These are phyloP conservation scores for Zygoascus ofunaensis DNA, from an alignment of 805 yeast genomes.

Conservation along the genomic window DNA sequence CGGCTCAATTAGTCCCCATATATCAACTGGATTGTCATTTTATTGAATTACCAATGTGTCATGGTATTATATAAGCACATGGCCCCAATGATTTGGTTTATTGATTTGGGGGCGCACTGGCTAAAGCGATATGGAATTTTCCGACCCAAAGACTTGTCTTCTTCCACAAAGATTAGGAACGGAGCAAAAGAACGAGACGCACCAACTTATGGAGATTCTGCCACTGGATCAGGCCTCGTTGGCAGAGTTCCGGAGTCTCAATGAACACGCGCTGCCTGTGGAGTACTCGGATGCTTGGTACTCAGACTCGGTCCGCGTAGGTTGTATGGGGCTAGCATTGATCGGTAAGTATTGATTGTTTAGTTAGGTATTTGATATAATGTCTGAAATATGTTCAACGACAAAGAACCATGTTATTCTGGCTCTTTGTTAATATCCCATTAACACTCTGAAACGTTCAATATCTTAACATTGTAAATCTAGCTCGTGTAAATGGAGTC, in stretches of 20 bases:
- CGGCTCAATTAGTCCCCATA: too few species aligned
- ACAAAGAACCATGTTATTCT: slow-evolving; percentile 22
- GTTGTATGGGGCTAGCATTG: slow-evolving; percentile 39
- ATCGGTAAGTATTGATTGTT: slow-evolving; percentile 34
- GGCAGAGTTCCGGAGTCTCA: slow-evolving; percentile 50
- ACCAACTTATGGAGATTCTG: background rate
- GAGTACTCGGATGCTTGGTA: slow-evolving; percentile 46
- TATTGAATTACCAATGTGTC: too few species aligned
- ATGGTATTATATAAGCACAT: too few species aligned
- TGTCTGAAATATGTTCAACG: background rate
- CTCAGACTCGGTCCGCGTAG: slow-evolving; percentile 36
- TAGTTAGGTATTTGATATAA: background rate
- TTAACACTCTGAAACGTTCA: too few species aligned
- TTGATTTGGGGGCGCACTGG: too few species aligned
- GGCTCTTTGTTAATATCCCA: too few species aligned
- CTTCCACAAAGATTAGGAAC: too few species aligned
- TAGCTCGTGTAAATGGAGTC: slow-evolving; percentile 62
- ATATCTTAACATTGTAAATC: slow-evolving; percentile 65
- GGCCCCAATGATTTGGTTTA: too few species aligned
- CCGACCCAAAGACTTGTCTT: too few species aligned
- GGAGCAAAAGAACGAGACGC: too few species aligned
- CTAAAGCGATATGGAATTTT: too few species aligned
- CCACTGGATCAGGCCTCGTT: slow-evolving; percentile 34
- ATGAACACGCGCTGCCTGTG: slow-evolving; percentile 43
- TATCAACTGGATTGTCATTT: too few species aligned